Conservation (phyloP, 805 yeast genomes). For the Myxozyma mucilagina region DNA sequence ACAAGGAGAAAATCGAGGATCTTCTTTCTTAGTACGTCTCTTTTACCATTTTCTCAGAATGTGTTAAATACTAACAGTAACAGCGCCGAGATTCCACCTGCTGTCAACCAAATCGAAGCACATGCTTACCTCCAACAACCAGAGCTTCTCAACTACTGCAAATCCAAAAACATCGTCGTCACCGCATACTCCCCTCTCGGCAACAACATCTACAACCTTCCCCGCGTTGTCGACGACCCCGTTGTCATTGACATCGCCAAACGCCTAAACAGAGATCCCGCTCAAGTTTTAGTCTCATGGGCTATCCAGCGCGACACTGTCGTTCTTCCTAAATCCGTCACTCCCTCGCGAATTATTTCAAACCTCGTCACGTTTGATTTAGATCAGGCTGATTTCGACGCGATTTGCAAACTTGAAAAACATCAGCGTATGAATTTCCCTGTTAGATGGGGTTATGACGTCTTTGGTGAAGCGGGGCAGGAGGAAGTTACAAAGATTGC, state of each 20-base stretch:
- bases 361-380: conserved; percentile 46
- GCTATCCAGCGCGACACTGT: conserved; percentile 31
- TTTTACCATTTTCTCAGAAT: conserved; percentile 59
- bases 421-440: conserved; percentile 85
- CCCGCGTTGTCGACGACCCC: conserved; percentile 48
- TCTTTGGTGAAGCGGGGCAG: conserved; percentile 33
- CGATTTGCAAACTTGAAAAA: conserved; percentile 56
- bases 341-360: conserved; percentile 57
- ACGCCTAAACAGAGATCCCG: conserved; percentile 53
- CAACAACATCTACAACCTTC: conserved; percentile 60
- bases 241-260: conserved; percentile 55
- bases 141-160: conserved; percentile 56
- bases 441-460: conserved; percentile 40
- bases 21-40: conserved; percentile 47
- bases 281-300: conserved; percentile 61
- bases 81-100: conserved; percentile 59
- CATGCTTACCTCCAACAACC: conserved; percentile 72
- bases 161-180: conserved; percentile 52
- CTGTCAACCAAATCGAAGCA: conserved; percentile 68
- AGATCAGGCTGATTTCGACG: conserved; percentile 46
- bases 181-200: conserved; percentile 83
- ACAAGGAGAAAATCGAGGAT: conserved; percentile 51
- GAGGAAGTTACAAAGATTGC: conserved; percentile 14
- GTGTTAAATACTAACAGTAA: conserved; percentile 39
- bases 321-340: conserved; percentile 49